A percentile compares a stretch with the other conserved stretches of the same genome.
Evolutionary conservation across 257 asterid genomes (phyloP).

Genomic region (Nicotiana otophora): DNA sequence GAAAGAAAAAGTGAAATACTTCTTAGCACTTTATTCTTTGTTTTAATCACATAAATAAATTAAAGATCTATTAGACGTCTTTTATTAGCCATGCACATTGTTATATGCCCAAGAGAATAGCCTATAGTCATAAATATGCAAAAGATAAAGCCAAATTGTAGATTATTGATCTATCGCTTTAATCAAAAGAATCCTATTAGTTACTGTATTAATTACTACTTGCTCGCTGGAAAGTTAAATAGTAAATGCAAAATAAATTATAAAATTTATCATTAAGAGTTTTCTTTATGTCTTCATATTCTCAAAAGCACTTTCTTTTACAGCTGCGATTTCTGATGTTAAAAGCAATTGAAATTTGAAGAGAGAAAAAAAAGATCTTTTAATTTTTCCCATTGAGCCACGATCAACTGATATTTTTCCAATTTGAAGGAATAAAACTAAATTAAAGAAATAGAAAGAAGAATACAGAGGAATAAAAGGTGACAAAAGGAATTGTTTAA

Average conservation of each 20-base stretch:
- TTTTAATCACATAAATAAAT: neutral
- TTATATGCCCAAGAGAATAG: neutral
- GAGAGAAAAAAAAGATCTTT: no score
- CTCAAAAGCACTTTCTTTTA: neutral
- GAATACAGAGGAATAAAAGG: no score
- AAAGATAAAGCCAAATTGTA: neutral
- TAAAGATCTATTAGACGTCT: neutral
- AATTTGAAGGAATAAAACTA: neutral
- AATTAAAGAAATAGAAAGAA: neutral
- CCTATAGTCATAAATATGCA: neutral
- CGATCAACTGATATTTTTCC: neutral
- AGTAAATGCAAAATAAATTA: neutral
- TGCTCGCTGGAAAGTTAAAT: neutral
- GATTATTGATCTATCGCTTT: neutral
- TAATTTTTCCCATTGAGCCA: neutral
- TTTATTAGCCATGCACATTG: neutral
- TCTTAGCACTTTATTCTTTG: neutral
- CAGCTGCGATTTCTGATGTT: neutral
- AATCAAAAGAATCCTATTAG: neutral
- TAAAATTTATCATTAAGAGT: neutral
- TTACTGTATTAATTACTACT: neutral
- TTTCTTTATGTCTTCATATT: neutral
- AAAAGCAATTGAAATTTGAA: neutral
- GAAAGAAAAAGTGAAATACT: neutral
- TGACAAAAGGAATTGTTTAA: no score